Evolutionary conservation across 108 stramenopile genomes (phyloP), one percentile per base, ranked within the genome.

Genomic region (Pseudonitzschia delicatissima): DNA sequence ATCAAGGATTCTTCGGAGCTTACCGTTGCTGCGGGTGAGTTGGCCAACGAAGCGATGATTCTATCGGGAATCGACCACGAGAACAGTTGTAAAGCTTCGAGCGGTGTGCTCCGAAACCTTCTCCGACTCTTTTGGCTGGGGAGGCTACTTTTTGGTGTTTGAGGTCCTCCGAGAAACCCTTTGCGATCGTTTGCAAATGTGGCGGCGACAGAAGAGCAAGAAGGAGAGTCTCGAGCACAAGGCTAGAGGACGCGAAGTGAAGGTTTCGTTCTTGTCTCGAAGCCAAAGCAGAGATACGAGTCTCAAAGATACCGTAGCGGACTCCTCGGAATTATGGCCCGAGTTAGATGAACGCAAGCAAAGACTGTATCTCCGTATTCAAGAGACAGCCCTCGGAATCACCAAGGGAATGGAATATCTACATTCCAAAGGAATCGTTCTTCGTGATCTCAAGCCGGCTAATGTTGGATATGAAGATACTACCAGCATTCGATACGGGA

Each of bases 401-500:
- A 81, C 79, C 62, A 64, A 44, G 32, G 87, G 75, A 27, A 71
- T 88, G 68, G 66, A 71, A 23, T 88, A 85, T 62, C 50, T 85
- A 7, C 80, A 82, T 63, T 45, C 55, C 0, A 27, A 33, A 5
- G 49, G 78, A 36, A 76, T 84, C n/a, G 68, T 78, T 2, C 64
- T 84, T 32, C 71, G 87, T 25, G 87, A 88, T 65, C 47, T 85
- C 45, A 88, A 88, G 77, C 87, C 87, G 21, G 70, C 73, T 52
- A 88, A 88, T 35, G 59, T 88, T 23, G 80, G 84, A 25, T 81
- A 75, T 47, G 79, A 81, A 45, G 21, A 47, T 15, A 21, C 23
- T 7, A 21, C 23, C 47, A n/a, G n/a, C n/a, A n/a, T n/a, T n/a
- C n/a, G n/a, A n/a, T n/a, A n/a, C n/a, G n/a, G n/a, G n/a, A n/a